A percentile compares a stretch with the other conserved stretches of the same genome.
phyloP scores from a whole-genome alignment of 768 basidiomycete species.

The Phanerochaete sordida region DNA sequence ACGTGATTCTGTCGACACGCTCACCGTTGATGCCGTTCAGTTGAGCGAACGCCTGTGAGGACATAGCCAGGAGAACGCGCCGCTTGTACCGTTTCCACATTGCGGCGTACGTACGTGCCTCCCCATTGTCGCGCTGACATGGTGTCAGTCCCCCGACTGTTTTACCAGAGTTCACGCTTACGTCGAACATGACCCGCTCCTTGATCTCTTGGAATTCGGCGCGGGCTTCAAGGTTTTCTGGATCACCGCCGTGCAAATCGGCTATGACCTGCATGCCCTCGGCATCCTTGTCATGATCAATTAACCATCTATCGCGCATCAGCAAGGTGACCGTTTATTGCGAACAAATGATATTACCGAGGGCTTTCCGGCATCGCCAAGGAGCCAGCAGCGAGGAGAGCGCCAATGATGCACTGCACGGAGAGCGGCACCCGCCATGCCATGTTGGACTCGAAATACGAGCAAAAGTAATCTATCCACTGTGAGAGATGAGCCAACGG shows the following conservation, averaged over 20 bases:
- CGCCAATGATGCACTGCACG: slow-evolving; percentile 85
- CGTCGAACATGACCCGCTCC: slow-evolving; percentile 70
- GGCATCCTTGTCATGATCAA: slow-evolving; percentile 79
- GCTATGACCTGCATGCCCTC: slow-evolving; percentile 86
- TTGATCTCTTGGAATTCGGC: slow-evolving; percentile 92
- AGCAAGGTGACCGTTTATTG: background rate
- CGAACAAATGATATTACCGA: slow-evolving; percentile 41
- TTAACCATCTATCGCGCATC: slow-evolving; percentile 64
- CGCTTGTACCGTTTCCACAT: slow-evolving; percentile 91
- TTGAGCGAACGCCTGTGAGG: slow-evolving; percentile 93
- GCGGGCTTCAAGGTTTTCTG: slow-evolving; percentile 59
- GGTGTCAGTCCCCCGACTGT: background rate
- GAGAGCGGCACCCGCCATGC: slow-evolving; percentile 92
- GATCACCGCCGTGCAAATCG: slow-evolving; percentile 83
- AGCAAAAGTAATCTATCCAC: slow-evolving; percentile 96
- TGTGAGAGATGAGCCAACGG: slow-evolving; percentile 23
- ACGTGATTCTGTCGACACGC: slow-evolving; percentile 88
- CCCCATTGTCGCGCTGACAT: slow-evolving; percentile 67
- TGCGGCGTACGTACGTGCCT: slow-evolving; percentile 66
- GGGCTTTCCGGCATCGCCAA: slow-evolving; percentile 89
- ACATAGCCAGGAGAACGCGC: slow-evolving; percentile 90
- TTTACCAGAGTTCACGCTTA: slow-evolving; percentile 24
- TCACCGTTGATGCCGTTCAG: slow-evolving; percentile 41
- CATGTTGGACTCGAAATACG: slow-evolving; percentile 78
- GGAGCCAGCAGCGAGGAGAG: slow-evolving; percentile 74